phyloP scores from a whole-genome alignment of 176 grass and related monocot genomes.

The Carex littledalei region DNA sequence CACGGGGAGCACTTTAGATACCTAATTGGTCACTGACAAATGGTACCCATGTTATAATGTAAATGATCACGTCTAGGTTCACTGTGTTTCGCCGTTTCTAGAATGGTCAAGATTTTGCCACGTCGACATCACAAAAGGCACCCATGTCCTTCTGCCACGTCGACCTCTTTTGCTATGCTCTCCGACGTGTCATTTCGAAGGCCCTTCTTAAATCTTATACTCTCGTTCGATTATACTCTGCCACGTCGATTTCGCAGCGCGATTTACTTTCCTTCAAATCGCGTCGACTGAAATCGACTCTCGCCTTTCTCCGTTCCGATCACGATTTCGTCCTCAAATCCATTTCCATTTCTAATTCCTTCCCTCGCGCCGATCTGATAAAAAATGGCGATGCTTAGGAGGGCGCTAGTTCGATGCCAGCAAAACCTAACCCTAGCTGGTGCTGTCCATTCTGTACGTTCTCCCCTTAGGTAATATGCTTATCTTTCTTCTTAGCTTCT shows the following conservation, averaged over 20 bases:
- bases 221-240: too few relatives aligned
- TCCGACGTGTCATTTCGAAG: too few relatives aligned
- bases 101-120: constrained; percentile 14
- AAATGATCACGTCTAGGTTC: background rate
- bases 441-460: background rate
- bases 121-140: background rate
- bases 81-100: background rate
- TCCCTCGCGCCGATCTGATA: background rate
- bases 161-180: too few relatives aligned
- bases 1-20: background rate
- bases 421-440: background rate
- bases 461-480: constrained; percentile 1
- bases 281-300: too few relatives aligned
- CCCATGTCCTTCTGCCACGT: background rate
- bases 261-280: background rate
- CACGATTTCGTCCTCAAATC: too few relatives aligned
- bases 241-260: too few relatives aligned
- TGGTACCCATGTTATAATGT: background rate
- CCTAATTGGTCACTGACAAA: background rate
- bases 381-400: constrained; percentile 29
- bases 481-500: background rate
- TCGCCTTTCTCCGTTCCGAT: too few relatives aligned
- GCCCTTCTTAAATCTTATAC: too few relatives aligned
- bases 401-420: constrained; percentile 22
- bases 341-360: background rate